These are phyloP conservation scores for Coccomyxa sp. DNA, from an alignment of 139 green algal species.

Conservation along the genomic window DNA sequence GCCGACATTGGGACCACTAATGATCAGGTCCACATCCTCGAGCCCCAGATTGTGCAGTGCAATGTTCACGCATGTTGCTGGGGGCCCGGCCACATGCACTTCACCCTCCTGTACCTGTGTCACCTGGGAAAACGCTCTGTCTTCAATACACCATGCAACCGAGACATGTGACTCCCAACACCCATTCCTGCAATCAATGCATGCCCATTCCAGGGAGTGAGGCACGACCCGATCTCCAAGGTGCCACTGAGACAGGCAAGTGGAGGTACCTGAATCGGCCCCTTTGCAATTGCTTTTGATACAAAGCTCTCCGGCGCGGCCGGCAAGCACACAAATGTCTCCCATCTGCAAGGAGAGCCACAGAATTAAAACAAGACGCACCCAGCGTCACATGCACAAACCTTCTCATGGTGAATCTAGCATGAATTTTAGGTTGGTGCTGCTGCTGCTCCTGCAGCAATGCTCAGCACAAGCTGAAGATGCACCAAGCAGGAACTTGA, in stretches of 20 bases:
- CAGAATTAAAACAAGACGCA: background rate
- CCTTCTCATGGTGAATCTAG: background rate
- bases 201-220: too few relatives aligned
- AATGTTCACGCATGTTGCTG: constrained; percentile 32
- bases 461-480: background rate
- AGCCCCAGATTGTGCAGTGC: constrained; percentile 25
- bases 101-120: background rate
- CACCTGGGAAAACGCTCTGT: background rate
- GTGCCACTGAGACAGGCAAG: background rate
- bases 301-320: constrained; percentile 23
- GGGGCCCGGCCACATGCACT: constrained; percentile 18
- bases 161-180: too few relatives aligned
- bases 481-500: background rate
- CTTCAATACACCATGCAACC: too few relatives aligned
- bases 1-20: constrained; percentile 31
- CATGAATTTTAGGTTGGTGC: too few relatives aligned
- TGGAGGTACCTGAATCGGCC: constrained; percentile 17
- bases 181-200: too few relatives aligned
- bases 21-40: constrained; percentile 23
- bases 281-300: constrained; percentile 24
- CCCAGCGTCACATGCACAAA: background rate
- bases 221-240: too few relatives aligned
- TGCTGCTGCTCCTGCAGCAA: background rate
- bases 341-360: constrained; percentile 8
- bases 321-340: constrained; percentile 24